Evolutionary conservation across 2,329 filamentous ascomycete species (phyloP), one percentile per base, ranked within the genome.

Genomic region (Berkeleyomyces rouxiae): DNA sequence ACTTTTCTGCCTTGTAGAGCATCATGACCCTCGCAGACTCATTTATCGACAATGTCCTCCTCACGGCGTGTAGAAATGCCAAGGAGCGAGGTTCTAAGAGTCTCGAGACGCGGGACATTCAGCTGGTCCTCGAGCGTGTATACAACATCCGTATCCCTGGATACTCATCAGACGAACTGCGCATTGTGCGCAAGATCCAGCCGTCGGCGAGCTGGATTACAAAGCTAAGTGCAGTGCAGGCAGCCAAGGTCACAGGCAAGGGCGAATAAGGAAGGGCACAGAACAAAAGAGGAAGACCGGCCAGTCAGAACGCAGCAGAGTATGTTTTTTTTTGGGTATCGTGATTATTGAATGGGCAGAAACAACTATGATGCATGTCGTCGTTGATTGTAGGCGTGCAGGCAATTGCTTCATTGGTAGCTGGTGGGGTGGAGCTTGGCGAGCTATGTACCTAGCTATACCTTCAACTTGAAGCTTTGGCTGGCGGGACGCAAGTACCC

Each of bases 161-260:
- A 10, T 97, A 95, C 74, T 89, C 90, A 0, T 88, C 90, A 3
- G 93, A 99, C 70, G 93, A 99, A 74, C 82, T 96, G 65, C 85
- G 93, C 63, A 96, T 90, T 0, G 92, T 97, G 39, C 86, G 91
- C 72, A 96, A 96, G 77, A 87, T 95, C 61, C 87, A 93, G 71
- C 93, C 93, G 1, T 85, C 90, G 23, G 78, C 86, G 13, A 88
- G 84, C 31, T 99, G 93, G 90, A 92, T 93, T 66, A 86, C 88
- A 67, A 99, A 99, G 79, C 95, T 99, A 86, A 92, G 90, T 70
- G 92, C 93, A 33, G 87, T 99, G 13, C 90, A 96, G 74, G 92
- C 91, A 1, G 90, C 90, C 57, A 97, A 97, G 77, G 90, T 86
- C 55, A 85, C 82, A 3, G 80, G 82, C 33, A 82, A 82, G 72